Evolutionary conservation across 2,329 filamentous ascomycete genomes (phyloP).

Genomic region (Seiridium unicorne): DNA sequence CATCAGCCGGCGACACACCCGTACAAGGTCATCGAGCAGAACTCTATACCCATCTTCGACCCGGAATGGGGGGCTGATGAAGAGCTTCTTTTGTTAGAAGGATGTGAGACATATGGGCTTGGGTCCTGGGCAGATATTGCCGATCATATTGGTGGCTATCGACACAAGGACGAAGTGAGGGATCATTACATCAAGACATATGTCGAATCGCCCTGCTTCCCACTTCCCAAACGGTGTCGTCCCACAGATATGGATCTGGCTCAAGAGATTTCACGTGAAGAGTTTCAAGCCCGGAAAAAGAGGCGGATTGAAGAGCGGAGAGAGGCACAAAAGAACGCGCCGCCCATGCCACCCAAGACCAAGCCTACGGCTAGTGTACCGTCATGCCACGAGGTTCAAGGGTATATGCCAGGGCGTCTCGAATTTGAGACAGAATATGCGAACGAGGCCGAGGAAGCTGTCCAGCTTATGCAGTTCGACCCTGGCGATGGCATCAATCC

Average conservation of each 20-base stretch:
- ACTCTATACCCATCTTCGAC: conserved; percentile 95
- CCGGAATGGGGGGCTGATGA: conserved; percentile 97
- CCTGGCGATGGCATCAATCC: conserved; percentile 91
- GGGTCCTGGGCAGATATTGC: conserved; percentile 98
- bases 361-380: conserved; percentile 96
- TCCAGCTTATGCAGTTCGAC: conserved; percentile 98
- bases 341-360: conserved; percentile 83
- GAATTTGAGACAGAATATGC: conserved; percentile 98
- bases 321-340: conserved; percentile 79
- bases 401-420: conserved; percentile 95
- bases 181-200: conserved; percentile 92
- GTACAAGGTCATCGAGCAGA: conserved; percentile 94
- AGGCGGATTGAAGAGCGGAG: conserved; percentile 88
- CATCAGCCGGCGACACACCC: conserved; percentile 86
- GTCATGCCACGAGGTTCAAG: conserved; percentile 95
- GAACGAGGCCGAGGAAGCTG: conserved; percentile 96
- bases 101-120: conserved; percentile 91
- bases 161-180: conserved; percentile 91
- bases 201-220: conserved; percentile 79
- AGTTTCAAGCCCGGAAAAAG: conserved; percentile 93
- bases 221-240: conserved; percentile 81
- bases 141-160: conserved; percentile 94
- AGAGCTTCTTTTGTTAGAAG: conserved; percentile 88
- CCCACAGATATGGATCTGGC: conserved; percentile 77
- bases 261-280: conserved; percentile 79